These are phyloP conservation scores for Oldenlandia corymbosa DNA, from an alignment of 257 asterid genomes.

Conservation along the genomic window DNA sequence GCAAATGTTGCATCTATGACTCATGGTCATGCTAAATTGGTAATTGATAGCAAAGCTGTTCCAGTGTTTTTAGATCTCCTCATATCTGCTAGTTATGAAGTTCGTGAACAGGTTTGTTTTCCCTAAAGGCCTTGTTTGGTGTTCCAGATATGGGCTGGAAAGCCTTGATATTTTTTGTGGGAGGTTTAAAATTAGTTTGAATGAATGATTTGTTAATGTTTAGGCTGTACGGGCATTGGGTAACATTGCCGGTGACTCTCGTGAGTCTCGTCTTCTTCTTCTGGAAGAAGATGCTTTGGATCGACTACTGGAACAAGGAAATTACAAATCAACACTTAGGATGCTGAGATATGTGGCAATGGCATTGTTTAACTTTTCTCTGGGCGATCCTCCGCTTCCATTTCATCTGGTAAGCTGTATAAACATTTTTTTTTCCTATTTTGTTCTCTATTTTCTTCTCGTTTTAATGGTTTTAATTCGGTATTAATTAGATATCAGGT, in stretches of 20 bases:
- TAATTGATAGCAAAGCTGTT: too few species aligned
- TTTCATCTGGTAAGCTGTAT: conserved; percentile 33
- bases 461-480: background rate
- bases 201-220: too few species aligned
- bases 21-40: too few species aligned
- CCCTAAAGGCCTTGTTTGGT: too few species aligned
- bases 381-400: conserved; percentile 46
- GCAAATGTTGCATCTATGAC: too few species aligned
- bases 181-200: too few species aligned
- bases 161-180: too few species aligned
- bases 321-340: conserved; percentile 37
- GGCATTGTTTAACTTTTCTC: conserved; percentile 45
- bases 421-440: background rate
- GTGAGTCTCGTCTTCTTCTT: conserved; percentile 40
- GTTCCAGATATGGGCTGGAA: too few species aligned
- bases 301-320: conserved; percentile 38
- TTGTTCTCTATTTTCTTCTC: background rate
- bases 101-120: too few species aligned
- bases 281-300: conserved; percentile 35
- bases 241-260: conserved; percentile 52
- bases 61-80: too few species aligned
- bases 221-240: conserved; percentile 66
- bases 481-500: conserved; percentile 23
- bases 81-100: too few species aligned
- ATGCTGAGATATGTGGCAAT: conserved; percentile 50